Evolutionary conservation across 192 early-diverging fungal species (phyloP), one percentile per base, ranked within the genome.

Genomic region (Backusella luteola): DNA sequence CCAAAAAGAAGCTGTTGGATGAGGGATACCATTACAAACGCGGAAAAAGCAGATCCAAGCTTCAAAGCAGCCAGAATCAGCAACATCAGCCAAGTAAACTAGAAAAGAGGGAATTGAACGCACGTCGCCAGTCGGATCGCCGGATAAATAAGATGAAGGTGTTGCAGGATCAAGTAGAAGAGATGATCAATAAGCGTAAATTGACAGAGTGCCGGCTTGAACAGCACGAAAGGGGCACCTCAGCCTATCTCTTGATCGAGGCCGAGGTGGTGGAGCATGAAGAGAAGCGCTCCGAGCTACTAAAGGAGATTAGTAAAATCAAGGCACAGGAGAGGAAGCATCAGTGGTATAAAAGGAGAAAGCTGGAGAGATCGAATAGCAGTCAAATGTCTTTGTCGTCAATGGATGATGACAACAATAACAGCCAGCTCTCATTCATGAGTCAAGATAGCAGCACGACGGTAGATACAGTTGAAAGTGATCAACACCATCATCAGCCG

Each of bases 241-340:
- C 36, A 34, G 5, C 53, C 17, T 34, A 38, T 38, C 39, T 38
- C 12, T 49, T 67, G 6, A 74, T 79, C n/a, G 68, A 79, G 49
- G 26, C 41, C 0, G 72, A 76, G 17, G 35, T 87, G 14, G 73
- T 66, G 15, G 78, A 83, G 36, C 77, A 87, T 36, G 38, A 86
- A 34, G 72, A 73, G 1, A 79, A 73, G 5, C 53, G 53, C 14
- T 11, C 34, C 11, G n/a, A 34, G 1, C 12, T 74, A 39, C 29
- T 36, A 63, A 67, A 36, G 36, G 77, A 78, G 39, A 67, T 73
- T 11, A 67, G 72, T 42, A 73, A 52, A 8, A 76, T 87, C 14
- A 85, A 85, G 68, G 80, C 83, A 29, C 86, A 89, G 74, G 88
- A 89, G 74, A 83, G 88, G 59, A 89, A 89, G 72, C 88, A 89